These are phyloP conservation scores for Knufia petricola DNA, from an alignment of 2,329 filamentous ascomycete genomes.

Conservation along the genomic window DNA sequence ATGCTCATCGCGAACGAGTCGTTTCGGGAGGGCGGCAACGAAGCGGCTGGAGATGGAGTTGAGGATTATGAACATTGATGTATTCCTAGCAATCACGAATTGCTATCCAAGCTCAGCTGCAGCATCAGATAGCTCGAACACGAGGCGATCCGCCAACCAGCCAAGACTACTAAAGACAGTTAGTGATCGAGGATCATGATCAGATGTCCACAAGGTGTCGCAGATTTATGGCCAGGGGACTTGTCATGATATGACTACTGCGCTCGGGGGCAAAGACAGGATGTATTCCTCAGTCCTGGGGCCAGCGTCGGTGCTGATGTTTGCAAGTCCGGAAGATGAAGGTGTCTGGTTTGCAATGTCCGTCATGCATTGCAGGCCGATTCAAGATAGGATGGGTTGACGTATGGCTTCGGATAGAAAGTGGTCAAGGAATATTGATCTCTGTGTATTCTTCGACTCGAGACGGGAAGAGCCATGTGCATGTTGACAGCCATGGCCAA, in stretches of 20 bases:
- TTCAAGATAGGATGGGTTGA: constrained; percentile 8
- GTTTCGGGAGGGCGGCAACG: background rate
- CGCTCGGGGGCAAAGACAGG: background rate
- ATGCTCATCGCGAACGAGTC: background rate
- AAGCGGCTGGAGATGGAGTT: background rate
- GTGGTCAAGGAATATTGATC: background rate
- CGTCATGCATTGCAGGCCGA: constrained; percentile 6
- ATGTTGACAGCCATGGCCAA: constrained; percentile 7
- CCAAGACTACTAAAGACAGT: constrained; percentile 1
- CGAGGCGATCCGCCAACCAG: constrained; percentile 1
- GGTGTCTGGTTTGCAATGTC: constrained; percentile 7
- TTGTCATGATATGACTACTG: background rate
- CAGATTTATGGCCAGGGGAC: background rate
- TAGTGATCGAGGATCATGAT: background rate
- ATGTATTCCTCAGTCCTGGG: background rate
- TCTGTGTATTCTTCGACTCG: constrained; percentile 1
- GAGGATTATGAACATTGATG: constrained; percentile 1
- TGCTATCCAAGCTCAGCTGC: background rate
- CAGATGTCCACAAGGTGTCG: background rate
- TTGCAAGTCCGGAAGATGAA: constrained; percentile 5
- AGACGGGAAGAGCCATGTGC: constrained; percentile 6
- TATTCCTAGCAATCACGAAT: background rate
- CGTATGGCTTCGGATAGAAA: constrained; percentile 3
- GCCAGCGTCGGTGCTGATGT: background rate
- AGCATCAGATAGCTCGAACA: background rate